Percentiles rank a stretch among this genome's conserved stretches.
These are phyloP conservation scores for Fusarium oxysporum DNA, from an alignment of 2,329 filamentous ascomycete species.

Conservation along the genomic window DNA sequence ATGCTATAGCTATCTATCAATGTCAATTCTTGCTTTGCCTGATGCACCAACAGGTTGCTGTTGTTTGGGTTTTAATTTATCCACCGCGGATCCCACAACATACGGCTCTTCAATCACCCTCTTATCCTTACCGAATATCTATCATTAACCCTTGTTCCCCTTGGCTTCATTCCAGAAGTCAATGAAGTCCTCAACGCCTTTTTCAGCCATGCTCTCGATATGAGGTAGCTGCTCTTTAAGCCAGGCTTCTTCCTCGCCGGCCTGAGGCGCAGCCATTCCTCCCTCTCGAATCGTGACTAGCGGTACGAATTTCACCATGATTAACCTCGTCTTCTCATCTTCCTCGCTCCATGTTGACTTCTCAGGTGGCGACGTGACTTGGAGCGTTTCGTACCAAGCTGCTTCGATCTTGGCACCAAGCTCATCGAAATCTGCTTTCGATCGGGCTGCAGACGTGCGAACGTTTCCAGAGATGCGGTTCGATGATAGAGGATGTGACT, in stretches of 20 bases:
- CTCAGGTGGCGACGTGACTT: neutral
- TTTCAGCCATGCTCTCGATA: constrained; percentile 24
- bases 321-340: constrained; percentile 13
- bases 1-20: neutral
- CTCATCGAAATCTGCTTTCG: constrained; percentile 25
- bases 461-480: constrained; percentile 35
- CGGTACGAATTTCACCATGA: constrained; percentile 30
- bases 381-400: constrained; percentile 18
- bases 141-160: too few relatives aligned
- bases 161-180: constrained; percentile 5
- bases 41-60: neutral
- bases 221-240: constrained; percentile 20
- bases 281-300: constrained; percentile 35
- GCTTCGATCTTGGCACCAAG: constrained; percentile 24
- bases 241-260: constrained; percentile 33
- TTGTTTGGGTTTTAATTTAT: neutral
- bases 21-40: neutral
- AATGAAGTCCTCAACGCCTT: constrained; percentile 20
- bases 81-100: neutral
- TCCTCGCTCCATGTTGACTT: neutral
- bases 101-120: too few relatives aligned
- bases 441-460: constrained; percentile 16
- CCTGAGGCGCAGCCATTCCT: constrained; percentile 33
- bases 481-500: neutral
- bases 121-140: neutral